phyloP scores from a whole-genome alignment of 2,329 filamentous ascomycete species.

The Epichloe bromicola region DNA sequence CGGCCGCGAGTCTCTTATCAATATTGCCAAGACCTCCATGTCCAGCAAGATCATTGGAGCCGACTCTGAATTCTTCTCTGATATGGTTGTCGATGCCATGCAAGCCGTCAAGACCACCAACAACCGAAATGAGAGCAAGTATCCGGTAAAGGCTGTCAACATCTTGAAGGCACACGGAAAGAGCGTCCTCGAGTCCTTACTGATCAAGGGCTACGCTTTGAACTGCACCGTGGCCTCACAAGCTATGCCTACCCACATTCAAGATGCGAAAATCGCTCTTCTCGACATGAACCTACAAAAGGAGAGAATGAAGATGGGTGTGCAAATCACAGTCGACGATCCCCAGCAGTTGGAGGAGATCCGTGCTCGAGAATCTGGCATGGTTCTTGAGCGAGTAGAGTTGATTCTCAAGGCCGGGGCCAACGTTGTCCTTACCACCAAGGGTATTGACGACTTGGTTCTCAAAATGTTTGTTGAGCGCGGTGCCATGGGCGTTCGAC shows the following conservation, averaged over 20 bases:
- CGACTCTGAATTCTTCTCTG: constrained; percentile 92
- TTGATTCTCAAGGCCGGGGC: constrained; percentile 96
- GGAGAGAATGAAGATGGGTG: constrained; percentile 97
- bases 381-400: constrained; percentile 86
- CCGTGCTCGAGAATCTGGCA: constrained; percentile 78
- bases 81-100: constrained; percentile 96
- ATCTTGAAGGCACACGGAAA: constrained; percentile 97
- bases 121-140: constrained; percentile 82
- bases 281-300: constrained; percentile 98
- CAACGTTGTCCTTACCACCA: constrained; percentile 92
- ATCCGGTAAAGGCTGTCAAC: constrained; percentile 98
- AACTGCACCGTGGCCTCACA: constrained; percentile 99
- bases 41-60: constrained; percentile 96
- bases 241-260: constrained; percentile 87
- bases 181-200: constrained; percentile 71
- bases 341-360: constrained; percentile 97
- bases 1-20: constrained; percentile 79
- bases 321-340: constrained; percentile 96
- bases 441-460: constrained; percentile 94
- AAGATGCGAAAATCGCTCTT: constrained; percentile 91
- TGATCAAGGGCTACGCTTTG: constrained; percentile 92
- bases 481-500: constrained; percentile 86
- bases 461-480: constrained; percentile 90
- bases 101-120: constrained; percentile 88
- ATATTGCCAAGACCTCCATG: constrained; percentile 98